phyloP scores from a whole-genome alignment of 1,284 basidiomycete genomes.

The Leccinum variabile region DNA sequence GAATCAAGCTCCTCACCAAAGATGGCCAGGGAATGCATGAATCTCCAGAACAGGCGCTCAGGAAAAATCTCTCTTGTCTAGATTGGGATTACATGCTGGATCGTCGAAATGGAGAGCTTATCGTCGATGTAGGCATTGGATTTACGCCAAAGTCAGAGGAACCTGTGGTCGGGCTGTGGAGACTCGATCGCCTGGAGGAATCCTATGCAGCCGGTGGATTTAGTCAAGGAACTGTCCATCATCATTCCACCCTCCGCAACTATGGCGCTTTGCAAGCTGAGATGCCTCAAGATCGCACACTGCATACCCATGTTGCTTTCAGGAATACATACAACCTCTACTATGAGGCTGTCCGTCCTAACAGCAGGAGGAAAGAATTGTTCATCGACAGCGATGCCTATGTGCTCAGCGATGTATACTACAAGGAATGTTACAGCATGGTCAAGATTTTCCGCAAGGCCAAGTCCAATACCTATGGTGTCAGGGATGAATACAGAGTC shows the following conservation, averaged over 20 bases:
- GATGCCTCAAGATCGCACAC: background rate
- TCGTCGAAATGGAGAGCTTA: no score
- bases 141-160: no score
- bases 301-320: constrained; percentile 12
- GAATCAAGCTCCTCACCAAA: constrained; percentile 21
- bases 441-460: background rate
- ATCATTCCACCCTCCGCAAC: background rate
- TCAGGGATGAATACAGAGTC: constrained; percentile 10
- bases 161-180: no score
- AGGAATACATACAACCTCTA: background rate
- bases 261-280: background rate
- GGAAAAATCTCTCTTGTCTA: background rate
- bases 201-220: background rate
- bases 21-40: background rate
- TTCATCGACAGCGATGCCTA: constrained; percentile 18
- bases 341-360: constrained; percentile 8
- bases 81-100: constrained; percentile 18
- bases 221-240: background rate
- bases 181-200: no score
- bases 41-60: background rate
- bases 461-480: constrained; percentile 5
- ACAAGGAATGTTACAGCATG: background rate
- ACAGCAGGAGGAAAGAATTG: background rate
- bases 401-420: background rate
- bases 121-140: no score